These are phyloP conservation scores for Phytophthora tentaculata DNA, from an alignment of 352 stramenopile genomes.

Conservation along the genomic window DNA sequence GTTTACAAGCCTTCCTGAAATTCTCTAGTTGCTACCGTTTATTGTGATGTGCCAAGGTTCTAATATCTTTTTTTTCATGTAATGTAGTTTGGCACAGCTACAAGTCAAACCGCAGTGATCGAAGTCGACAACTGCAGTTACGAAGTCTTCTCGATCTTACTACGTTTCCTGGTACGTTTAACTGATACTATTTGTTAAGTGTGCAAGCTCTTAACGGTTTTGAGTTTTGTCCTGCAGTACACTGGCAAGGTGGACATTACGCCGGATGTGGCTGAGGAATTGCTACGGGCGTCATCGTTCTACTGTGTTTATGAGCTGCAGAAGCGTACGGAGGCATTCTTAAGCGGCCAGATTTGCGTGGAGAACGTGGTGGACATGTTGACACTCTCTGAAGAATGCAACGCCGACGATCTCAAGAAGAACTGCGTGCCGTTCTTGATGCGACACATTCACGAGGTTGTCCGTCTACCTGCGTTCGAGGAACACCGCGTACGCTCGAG, in stretches of 20 bases:
- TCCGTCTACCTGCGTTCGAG: constrained; percentile 73
- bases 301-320: constrained; percentile 89
- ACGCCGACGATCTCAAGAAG: constrained; percentile 82
- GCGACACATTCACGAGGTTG: constrained; percentile 86
- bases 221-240: constrained; percentile 61
- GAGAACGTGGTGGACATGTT: constrained; percentile 85
- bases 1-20: constrained; percentile 27
- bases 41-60: neutral
- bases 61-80: constrained; percentile 28
- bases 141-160: constrained; percentile 84
- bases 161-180: constrained; percentile 82
- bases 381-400: constrained; percentile 78
- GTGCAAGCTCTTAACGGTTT: constrained; percentile 7
- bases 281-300: constrained; percentile 78
- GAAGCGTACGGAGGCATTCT: constrained; percentile 82
- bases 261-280: constrained; percentile 78
- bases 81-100: constrained; percentile 78
- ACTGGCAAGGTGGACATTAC: constrained; percentile 89
- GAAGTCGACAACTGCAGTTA: constrained; percentile 91
- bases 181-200: neutral
- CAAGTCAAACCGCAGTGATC: constrained; percentile 85
- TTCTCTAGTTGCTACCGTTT: too few species aligned
- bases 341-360: constrained; percentile 80
- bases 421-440: constrained; percentile 89
- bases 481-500: constrained; percentile 82